Base-by-base conservation (phyloP, 805 yeast genomes). In the Hanseniaspora lachancei region DNA sequence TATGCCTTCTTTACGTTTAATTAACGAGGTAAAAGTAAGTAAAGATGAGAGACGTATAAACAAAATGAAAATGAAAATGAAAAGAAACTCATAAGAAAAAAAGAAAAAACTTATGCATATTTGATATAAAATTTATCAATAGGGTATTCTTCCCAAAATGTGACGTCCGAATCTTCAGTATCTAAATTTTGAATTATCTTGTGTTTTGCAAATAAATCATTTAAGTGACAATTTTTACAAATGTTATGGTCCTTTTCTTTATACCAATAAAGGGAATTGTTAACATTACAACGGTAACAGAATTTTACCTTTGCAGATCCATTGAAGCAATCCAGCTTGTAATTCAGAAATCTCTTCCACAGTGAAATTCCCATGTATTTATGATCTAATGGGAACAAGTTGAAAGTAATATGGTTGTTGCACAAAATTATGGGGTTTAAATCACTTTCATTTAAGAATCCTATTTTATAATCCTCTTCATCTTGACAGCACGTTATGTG, bases 401-500 rank as follows among this genome's bases (percentile, higher is more conserved):
- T 27, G n/a, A 34, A 15, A 15, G 44, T 16, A 5, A 23, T 18
- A 41, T 56, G 58, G 3, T 24, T 8, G 24, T 35, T 24, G 23
- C 58, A 56, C 20, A 51, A 5, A 13, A 56, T 44, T 6, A 42
- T 42, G 2, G 55, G 55, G 13, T 12, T 13, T 27, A 47, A 13
- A 24, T n/a, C 32, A 35, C 57, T 63, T 39, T 55, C 56, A 13
- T 41, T 34, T 10, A 21, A n/a, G 34, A 65, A 63, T 3, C 58
- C 53, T 18, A 64, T 43, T 3, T 47, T 54, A 40, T 47, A 61
- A 0, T 53, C 57, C 1, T 55, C 48, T 24, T 55, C 41, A 39
- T 58, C 59, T 48, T 62, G 64, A 4, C 66, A 66, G 58, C 70
- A 67, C 15, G 65, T 63, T 2, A 60, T 60, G 59, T 67, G 70